These are phyloP conservation scores for Sporothrix euskadiensis DNA, from an alignment of 2,329 filamentous ascomycete species.

Conservation along the genomic window DNA sequence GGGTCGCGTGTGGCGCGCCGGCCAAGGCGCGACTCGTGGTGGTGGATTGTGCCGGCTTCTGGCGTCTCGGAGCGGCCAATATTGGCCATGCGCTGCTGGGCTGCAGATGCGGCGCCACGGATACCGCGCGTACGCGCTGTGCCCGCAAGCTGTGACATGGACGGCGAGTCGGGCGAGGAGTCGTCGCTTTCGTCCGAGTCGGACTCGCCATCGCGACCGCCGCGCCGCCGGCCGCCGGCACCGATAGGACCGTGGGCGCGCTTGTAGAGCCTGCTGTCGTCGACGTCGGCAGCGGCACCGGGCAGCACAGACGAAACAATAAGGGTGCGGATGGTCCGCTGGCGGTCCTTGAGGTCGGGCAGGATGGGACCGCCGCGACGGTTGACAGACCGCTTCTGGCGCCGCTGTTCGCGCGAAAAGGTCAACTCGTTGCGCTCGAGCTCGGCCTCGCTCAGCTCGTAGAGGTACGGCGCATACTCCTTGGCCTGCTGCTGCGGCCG, in stretches of 20 bases:
- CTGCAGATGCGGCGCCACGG: constrained; percentile 82
- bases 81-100: constrained; percentile 83
- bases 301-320: constrained; percentile 91
- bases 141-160: constrained; percentile 62
- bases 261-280: constrained; percentile 87
- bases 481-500: constrained; percentile 89
- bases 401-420: constrained; percentile 87
- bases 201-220: constrained; percentile 62
- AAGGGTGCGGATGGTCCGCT: constrained; percentile 87
- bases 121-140: constrained; percentile 86
- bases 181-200: constrained; percentile 93
- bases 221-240: constrained; percentile 46
- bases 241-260: constrained; percentile 59
- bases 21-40: constrained; percentile 72
- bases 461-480: constrained; percentile 90
- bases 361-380: constrained; percentile 86
- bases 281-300: constrained; percentile 74
- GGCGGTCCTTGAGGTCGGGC: constrained; percentile 93
- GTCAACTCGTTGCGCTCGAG: constrained; percentile 87
- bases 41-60: constrained; percentile 64
- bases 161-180: constrained; percentile 82
- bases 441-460: constrained; percentile 89
- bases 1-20: constrained; percentile 60
- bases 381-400: constrained; percentile 94
- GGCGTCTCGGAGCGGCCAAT: constrained; percentile 85